Base-by-base conservation (phyloP, 2,329 filamentous ascomycete species). In the Rutstroemia sydowiana region DNA sequence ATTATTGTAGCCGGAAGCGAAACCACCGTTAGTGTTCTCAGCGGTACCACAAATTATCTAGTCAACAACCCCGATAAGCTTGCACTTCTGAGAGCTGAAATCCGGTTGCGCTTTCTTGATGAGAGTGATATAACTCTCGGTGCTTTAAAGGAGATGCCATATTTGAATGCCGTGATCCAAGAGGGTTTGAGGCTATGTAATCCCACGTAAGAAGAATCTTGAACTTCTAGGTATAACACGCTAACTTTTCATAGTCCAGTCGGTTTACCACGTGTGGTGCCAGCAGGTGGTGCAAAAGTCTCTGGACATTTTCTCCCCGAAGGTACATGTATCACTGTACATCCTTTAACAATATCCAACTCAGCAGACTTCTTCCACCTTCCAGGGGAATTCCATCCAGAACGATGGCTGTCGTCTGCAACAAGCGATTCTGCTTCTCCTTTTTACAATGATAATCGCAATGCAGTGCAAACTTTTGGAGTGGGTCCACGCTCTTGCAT, bases 181-280 rank as follows among this genome's bases (percentile, higher is more conserved):
- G 73, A 76, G 59, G 60, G 63, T 0, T 59, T 76, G 30, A 65
- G 75, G 9, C 54, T 72, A 11, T 73, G 69, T 45, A 70, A 71
- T 5, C 57, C 58, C 14, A 23, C 32, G 32, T 34, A 34, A 34
- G 32, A 34, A n/a, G 3, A 10, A 11, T 13, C 14, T 10, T 10
- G 4, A 11, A 34, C 3, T 10, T 5, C 4, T 11, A 13, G 13
- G 14, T 5, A 34, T 10, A 10, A 34, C 4, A n/a, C 13, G 14
- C 32, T 34, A 11, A 34, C 32, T 13, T 11, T 34, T 34, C 11
- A 10, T n/a, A 34, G 55, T 9, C 53, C 55, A 11, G 45, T 45
- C 21, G 51, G 45, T 3, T 36, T 61, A 30, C 44, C 54, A 18
- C 32, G 60, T 21, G 18, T 41, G 8, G 56, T 60, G 31, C 58